phyloP scores from a whole-genome alignment of 2,329 filamentous ascomycete species.

The Calonectria multiphialidica region DNA sequence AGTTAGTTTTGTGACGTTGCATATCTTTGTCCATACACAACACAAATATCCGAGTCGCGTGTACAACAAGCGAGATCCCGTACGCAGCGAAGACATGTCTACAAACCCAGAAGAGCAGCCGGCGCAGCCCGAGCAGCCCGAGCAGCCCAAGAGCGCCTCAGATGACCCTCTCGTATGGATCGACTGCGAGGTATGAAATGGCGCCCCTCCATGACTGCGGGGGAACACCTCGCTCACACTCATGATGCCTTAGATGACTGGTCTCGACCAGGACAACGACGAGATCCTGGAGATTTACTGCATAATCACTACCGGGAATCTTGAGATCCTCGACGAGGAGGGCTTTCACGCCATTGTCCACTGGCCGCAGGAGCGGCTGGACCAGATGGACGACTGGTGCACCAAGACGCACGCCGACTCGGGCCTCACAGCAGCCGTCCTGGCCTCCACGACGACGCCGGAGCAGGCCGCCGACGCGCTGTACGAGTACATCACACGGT shows the following conservation, averaged over 20 bases:
- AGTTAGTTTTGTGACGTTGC: not conserved
- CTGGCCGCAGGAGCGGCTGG: slow-evolving; percentile 76
- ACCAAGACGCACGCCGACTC: slow-evolving; percentile 80
- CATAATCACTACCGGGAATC: slow-evolving; percentile 85
- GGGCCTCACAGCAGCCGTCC: slow-evolving; percentile 83
- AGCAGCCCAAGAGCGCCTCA: slow-evolving; percentile 42
- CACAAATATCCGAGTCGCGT: not conserved
- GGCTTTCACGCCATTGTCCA: slow-evolving; percentile 88
- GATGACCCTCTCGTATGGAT: slow-evolving; percentile 85
- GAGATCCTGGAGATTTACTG: slow-evolving; percentile 93
- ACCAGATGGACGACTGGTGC: slow-evolving; percentile 92
- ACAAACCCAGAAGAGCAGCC: slow-evolving; percentile 24
- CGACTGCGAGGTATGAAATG: slow-evolving; percentile 68
- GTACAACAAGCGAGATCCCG: not conserved
- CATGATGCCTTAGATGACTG: slow-evolving; percentile 78
- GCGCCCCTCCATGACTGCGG: not conserved
- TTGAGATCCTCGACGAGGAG: slow-evolving; percentile 79
- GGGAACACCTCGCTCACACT: not conserved
- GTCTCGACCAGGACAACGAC: slow-evolving; percentile 77
- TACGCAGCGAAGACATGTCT: slow-evolving; percentile 28
- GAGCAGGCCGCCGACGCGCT: slow-evolving; percentile 79
- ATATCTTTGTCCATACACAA: slow-evolving; percentile 8
- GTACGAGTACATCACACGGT: slow-evolving; percentile 80
- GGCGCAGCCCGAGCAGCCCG: slow-evolving; percentile 13
- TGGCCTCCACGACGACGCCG: slow-evolving; percentile 79